Evolutionary conservation across 371 early-diverging fungal species (phyloP), one percentile per base, ranked within the genome.

Genomic region (Cokeromyces recurvatus): DNA sequence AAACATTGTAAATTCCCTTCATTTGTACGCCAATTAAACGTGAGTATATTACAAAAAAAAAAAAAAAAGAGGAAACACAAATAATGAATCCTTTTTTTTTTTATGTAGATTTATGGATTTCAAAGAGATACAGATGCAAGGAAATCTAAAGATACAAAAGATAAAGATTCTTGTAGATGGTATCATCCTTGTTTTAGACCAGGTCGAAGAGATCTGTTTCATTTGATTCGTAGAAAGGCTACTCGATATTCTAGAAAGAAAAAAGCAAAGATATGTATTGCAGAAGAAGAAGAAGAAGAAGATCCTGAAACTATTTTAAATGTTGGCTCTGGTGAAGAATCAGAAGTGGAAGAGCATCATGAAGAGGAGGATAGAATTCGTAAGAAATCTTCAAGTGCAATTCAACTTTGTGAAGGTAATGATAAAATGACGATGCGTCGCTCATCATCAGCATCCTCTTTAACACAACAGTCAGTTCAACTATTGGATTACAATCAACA

Each of bases 1-100:
- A 77, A 77, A 34, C 77, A 77, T 51, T 77, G 77, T 46, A 77
- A 77, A 62, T 77, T 77, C 45, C 63, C 74, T 23, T 77, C 77
- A 2, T 77, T 77, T 61, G 77, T 77, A 31, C 66, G 77, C 41
- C 77, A 77, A 50, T 58, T 77, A 9, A 77, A 76, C 51, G 76
- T 72, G 69, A 59, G 56, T 34, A 11, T 6, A 34, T 4, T 9
- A 34, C n/a, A 9, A n/a, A 4, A 34, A 9, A 34, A 9, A 34
- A 4, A 34, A 5, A 15, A 11, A 34, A 34, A 15, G n/a, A n/a
- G n/a, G n/a, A n/a, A n/a, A n/a, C n/a, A n/a, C n/a, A 14, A 34
- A 34, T 34, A 34, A 34, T 14, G 15, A 6, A 4, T 9, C 11
- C 14, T 11, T 11, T 34, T n/a, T 34, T 6, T 11, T 20, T 38